Base-by-base conservation (phyloP, 192 early-diverging fungal species). In the Rhizophagus clarus region DNA sequence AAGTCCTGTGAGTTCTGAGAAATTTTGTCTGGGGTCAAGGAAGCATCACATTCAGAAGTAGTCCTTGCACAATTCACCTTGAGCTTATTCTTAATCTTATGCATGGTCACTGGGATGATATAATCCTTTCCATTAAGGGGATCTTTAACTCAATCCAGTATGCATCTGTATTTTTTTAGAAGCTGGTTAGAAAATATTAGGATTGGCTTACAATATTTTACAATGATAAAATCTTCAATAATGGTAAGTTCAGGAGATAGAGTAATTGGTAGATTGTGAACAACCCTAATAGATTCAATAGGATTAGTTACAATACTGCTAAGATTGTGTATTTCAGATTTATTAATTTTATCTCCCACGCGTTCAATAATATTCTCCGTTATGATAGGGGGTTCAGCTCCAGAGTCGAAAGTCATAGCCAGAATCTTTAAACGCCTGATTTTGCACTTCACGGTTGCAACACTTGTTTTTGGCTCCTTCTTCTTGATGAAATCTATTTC, bases 51-150 rank as follows among this genome's bases (percentile, higher is more conserved):
- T 47, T 47, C 45, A 47, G 45, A 8, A 47, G 45, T n/a, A n/a
- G n/a, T n/a, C n/a, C n/a, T n/a, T n/a, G n/a, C n/a, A n/a, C n/a
- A n/a, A n/a, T n/a, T n/a, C n/a, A n/a, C n/a, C n/a, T n/a, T n/a
- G n/a, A n/a, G n/a, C n/a, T n/a, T n/a, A n/a, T n/a, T n/a, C n/a
- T 67, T 67, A 1, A 67, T 24, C 22, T 67, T 67, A 32, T 67
- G 64, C 70, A 72, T 72, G 42, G 34, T 72, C 7, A 72, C 34
- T 22, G 34, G 40, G 24, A 72, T 72, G 20, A 72, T 72, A 72
- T 42, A 72, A 14, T 72, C 22, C 32, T 72, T 45, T 20, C 40
- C 20, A 72, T 72, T 72, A 37, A 31, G 32, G n/a, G 70, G 32
- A 72, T 72, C 40, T 72, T 42, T 34, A 72, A 7, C 32, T 72